These are phyloP conservation scores for Aspergillus steynii DNA, from an alignment of 495 filamentous ascomycete species.

Conservation along the genomic window DNA sequence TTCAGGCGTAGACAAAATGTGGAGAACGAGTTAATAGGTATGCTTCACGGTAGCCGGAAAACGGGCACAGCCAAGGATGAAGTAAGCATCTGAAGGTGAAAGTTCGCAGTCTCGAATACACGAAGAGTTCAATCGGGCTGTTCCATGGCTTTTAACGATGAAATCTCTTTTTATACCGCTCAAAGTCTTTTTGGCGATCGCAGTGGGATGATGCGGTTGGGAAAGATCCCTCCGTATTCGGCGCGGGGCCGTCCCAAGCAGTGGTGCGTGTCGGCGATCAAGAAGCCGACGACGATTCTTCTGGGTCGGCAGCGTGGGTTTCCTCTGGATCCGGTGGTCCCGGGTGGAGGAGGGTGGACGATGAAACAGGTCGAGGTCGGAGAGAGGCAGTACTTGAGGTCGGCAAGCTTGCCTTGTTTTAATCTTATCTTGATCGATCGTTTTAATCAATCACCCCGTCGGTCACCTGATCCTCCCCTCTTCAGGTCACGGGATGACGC, in stretches of 20 bases:
- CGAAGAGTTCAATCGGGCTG: neutral
- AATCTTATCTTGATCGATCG: slow-evolving; percentile 9
- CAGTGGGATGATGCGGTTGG: slow-evolving; percentile 34
- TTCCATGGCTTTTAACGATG: slow-evolving; percentile 14
- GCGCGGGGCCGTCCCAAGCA: slow-evolving; percentile 19
- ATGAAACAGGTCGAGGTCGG: neutral
- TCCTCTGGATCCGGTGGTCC: neutral
- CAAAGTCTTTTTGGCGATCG: neutral
- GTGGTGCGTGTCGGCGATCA: slow-evolving; percentile 24
- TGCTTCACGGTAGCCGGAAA: neutral
- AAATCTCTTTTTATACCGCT: neutral
- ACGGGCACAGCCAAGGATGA: neutral
- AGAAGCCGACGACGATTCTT: slow-evolving; percentile 16
- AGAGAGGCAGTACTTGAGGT: neutral
- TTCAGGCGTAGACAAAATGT: slow-evolving; percentile 14
- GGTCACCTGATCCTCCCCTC: neutral
- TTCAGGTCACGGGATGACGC: neutral
- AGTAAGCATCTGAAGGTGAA: neutral
- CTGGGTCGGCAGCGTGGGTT: slow-evolving; percentile 15
- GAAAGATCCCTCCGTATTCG: slow-evolving; percentile 32
- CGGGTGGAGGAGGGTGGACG: neutral
- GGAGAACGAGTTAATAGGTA: neutral
- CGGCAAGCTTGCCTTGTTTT: neutral
- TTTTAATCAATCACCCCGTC: neutral
- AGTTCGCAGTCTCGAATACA: neutral